Base-by-base conservation (phyloP, 257 asterid species). In the Penstemon newberryi region DNA sequence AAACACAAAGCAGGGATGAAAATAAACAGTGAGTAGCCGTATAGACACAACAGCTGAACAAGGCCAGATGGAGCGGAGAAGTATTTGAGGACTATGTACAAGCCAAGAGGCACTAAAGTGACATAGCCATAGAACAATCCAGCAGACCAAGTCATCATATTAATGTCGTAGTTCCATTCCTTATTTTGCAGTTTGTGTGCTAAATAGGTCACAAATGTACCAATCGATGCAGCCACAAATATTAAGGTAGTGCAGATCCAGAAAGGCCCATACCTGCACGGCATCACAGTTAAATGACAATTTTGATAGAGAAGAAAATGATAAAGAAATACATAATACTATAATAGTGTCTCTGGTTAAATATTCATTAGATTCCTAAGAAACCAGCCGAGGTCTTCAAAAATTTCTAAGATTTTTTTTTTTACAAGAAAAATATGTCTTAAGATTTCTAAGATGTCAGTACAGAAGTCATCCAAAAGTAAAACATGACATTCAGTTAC, bases 1-100 rank as follows among this genome's bases (percentile, higher is more conserved):
- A 93, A 87, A 75, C 99, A 89, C 97, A 93, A 58, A 50, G 99
- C 96, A 44, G 99, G 99, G 78, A 93, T 90, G 91, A 93, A 93
- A 78, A 90, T 70, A 69, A 89, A 93, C 65, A 93, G 87, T 55
- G 99, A 93, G 80, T 93, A 93, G 78, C 99, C 97, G 44, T 93
- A 93, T 67, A 93, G 95, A 70, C 99, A 93, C 47, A 93, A 84
- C 77, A 93, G 88, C 79, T 90, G 99, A 63, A 77, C 92, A 8
- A 93, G 70, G 75, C 97, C 92, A 46, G 96, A 79, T 62, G 99
- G 99, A 43, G 90, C 99, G 45, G 99, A 93, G 87, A 93, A 90
- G 86, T 93, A 93, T 70, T 93, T 90, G 86, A 93, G 97, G 81
- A 90, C 73, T 44, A 90, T 11, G 73, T 85, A 93, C 80, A 93